Percentiles rank a stretch among this genome's conserved stretches.
Evolutionary conservation across 139 green algal genomes (phyloP).

Genomic region (Pedinophyceae sp.): DNA sequence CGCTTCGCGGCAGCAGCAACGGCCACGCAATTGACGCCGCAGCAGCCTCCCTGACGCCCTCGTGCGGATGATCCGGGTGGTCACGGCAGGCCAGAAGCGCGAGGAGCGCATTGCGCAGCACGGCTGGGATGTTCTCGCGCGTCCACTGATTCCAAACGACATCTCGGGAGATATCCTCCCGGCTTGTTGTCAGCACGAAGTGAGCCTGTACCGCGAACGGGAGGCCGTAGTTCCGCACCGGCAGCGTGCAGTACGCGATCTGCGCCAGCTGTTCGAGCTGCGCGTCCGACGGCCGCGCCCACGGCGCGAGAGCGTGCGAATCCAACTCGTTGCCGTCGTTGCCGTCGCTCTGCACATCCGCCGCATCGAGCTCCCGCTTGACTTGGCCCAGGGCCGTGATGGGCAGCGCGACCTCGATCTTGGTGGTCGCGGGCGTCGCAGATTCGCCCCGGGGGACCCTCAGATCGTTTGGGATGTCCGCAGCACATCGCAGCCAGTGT

Average conservation of each 20-base stretch:
- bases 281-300: neutral
- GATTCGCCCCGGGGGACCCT: neutral
- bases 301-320: neutral
- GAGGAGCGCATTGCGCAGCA: too few relatives aligned
- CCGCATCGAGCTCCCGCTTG: neutral
- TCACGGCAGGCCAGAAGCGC: too few relatives aligned
- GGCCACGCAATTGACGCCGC: too few relatives aligned
- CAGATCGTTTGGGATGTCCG: neutral
- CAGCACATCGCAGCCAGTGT: neutral
- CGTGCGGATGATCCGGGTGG: too few relatives aligned
- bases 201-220: conserved; percentile 14
- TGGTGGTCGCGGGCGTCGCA: neutral
- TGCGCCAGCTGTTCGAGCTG: too few relatives aligned
- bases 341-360: neutral
- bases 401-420: neutral
- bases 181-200: conserved; percentile 12
- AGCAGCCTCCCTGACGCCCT: too few relatives aligned
- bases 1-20: too few relatives aligned
- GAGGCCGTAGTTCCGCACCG: conserved; percentile 13
- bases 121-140: conserved; percentile 8
- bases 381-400: too few relatives aligned
- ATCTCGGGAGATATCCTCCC: conserved; percentile 11
- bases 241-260: conserved; percentile 9
- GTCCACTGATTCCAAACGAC: conserved; percentile 19
- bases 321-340: neutral